Percentiles rank a stretch among this genome's conserved stretches.
Conservation (phyloP, 352 stramenopile species). For the Stramenopiles sp. region DNA sequence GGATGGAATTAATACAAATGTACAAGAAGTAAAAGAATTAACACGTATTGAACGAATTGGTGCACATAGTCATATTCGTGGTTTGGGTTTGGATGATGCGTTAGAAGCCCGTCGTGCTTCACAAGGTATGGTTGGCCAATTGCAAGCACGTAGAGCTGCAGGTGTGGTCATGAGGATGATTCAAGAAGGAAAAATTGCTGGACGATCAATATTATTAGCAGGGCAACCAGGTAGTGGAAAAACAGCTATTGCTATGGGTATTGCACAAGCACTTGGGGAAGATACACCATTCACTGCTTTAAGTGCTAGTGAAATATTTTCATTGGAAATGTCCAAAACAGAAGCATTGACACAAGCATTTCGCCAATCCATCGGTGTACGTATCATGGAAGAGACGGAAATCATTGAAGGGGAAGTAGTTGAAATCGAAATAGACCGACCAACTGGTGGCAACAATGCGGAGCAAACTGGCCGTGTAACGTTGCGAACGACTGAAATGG, state of each 20-base stretch:
- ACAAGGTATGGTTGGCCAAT: slow-evolving; percentile 92
- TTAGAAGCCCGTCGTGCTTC: slow-evolving; percentile 73
- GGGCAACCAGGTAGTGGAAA: slow-evolving; percentile 69
- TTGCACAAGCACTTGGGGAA: slow-evolving; percentile 85
- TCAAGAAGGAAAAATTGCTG: slow-evolving; percentile 89
- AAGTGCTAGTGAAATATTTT: slow-evolving; percentile 94
- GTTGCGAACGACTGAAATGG: slow-evolving; percentile 97
- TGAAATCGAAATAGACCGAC: slow-evolving; percentile 90
- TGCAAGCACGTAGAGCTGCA: slow-evolving; percentile 64
- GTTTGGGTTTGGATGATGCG: slow-evolving; percentile 87
- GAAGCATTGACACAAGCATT: slow-evolving; percentile 96
- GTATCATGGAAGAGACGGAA: slow-evolving; percentile 98
- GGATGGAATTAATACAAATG: slow-evolving; percentile 9
- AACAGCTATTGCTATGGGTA: slow-evolving; percentile 93
- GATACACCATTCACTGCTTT: slow-evolving; percentile 97
- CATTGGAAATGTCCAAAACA: slow-evolving; percentile 97
- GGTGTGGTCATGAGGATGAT: slow-evolving; percentile 96
- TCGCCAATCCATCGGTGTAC: slow-evolving; percentile 81
- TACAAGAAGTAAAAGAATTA: slow-evolving; percentile 76
- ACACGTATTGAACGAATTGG: slow-evolving; percentile 94
- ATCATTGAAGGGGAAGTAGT: slow-evolving; percentile 99
- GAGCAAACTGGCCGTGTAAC: slow-evolving; percentile 76
- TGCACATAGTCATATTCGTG: slow-evolving; percentile 94
- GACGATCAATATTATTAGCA: slow-evolving; percentile 80
- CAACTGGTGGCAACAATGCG: slow-evolving; percentile 39